Base-by-base conservation (phyloP, 139 green algal species). In the Chlamydomonas incerta region DNA sequence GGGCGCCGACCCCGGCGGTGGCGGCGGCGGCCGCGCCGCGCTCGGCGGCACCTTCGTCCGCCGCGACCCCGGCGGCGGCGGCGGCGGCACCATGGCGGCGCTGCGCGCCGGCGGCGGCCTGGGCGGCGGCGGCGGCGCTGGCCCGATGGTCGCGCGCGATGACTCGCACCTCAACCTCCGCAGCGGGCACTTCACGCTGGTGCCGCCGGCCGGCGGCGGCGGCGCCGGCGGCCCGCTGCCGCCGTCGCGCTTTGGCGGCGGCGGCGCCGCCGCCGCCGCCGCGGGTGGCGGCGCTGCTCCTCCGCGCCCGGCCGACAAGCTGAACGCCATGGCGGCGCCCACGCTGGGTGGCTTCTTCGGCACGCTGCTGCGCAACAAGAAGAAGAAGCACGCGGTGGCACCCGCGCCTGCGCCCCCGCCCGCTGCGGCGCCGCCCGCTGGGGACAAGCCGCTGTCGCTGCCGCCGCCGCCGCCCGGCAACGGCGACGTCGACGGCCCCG, bases 281-380 rank as follows among this genome's bases (percentile, higher is more conserved):
- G 20, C 8, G 8, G 55, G 55, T 10, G 55, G 9, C 55, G 55
- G 20, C 55, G 55, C 9, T 10, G 55, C 55, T 10, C 20, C 8
- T 24, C 20, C 2, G 8, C 55, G 17, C 9, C 55, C 11, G 55
- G 55, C 41, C 5, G 41, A 10, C 55, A 62, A 62, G 8, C 55
- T 62, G 55, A 62, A 62, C 55, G 55, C 55, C 8, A 62, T 10
- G 8, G 55, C 55, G 8, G 55, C 55, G 29, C 46, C 23, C 20
- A n/a, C 63, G 46, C 71, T 47, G 28, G 34, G 46, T n/a, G 52
- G 72, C n/a, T 66, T 80, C 47, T 80, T 80, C 29, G 72, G 72
- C 8, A 23, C 24, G 23, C 28, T 66, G 50, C 41, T n/a, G 0
- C 65, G 65, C 9, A 68, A 57, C 33, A 80, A 74, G 68, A 55